Base-by-base conservation (phyloP, 768 basidiomycete genomes). In the Cubamyces lactineus region DNA sequence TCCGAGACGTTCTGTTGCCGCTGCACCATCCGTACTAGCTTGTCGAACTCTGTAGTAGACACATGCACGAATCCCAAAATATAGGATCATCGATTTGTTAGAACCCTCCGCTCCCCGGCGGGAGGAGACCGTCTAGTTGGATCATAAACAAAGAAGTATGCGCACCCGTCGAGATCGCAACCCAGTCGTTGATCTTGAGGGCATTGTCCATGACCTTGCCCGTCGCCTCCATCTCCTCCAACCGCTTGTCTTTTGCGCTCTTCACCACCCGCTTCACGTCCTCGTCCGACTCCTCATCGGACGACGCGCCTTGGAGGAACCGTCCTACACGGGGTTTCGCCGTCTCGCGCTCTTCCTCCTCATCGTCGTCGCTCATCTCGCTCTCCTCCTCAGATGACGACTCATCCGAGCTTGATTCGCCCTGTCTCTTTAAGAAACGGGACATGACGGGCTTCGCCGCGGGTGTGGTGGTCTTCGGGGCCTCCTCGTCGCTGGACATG, bases 151-250 rank as follows among this genome's bases (percentile, higher is more conserved):
- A 15, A 19, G 30, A 40, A 24, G 17, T 3, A 28, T 21, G 74
- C 86, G 58, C 68, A 94, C 96, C 96, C 62, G 84, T 88, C 21
- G 91, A 93, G 69, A 94, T 96, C 28, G 86, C 86, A 24, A 89
- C 87, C 97, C 97, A 99, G 77, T 99, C 95, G 69, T 96, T 96
- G 68, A 96, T 96, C 81, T 92, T 96, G 64, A 92, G 80, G 19
- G 89, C 95, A 72, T 99, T 98, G 49, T 96, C 93, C 79, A 98
- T 97, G 49, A 81, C 81, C 76, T 90, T 95, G 57, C 93, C 92
- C 3, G 89, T 90, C 1, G 86, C 86, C 75, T 98, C 96, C 86
- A 98, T 96, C 81, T 98, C 97, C 50, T 90, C 94, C 71, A 95
- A 75, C 55, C 96, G 83, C 75, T 93, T 96, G 75, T 96, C 92